A percentile compares a stretch with the other conserved stretches of the same genome.
Evolutionary conservation across 495 filamentous ascomycete genomes (phyloP).

Genomic region (Antarctomyces pellizariae): DNA sequence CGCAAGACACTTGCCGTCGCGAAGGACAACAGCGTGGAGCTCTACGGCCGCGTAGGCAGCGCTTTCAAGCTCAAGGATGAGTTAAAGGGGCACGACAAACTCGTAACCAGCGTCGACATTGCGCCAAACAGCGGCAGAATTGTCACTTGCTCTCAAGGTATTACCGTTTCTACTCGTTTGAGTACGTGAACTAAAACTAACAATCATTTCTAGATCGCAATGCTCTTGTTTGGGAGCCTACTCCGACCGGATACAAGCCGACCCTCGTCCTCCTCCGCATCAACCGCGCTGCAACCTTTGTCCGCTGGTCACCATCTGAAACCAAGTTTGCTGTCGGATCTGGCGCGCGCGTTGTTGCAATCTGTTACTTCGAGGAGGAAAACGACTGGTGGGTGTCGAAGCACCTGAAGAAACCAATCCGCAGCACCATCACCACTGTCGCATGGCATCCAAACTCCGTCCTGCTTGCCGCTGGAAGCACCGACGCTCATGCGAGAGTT

Average conservation of each 20-base stretch:
- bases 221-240: slow-evolving; percentile 92
- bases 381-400: slow-evolving; percentile 99
- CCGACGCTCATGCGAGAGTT: slow-evolving; percentile 91
- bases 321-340: slow-evolving; percentile 94
- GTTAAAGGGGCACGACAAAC: slow-evolving; percentile 89
- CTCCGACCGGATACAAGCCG: slow-evolving; percentile 78
- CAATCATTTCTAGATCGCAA: slow-evolving; percentile 65
- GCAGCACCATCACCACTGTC: slow-evolving; percentile 81
- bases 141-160: slow-evolving; percentile 92
- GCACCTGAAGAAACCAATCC: slow-evolving; percentile 94
- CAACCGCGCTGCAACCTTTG: slow-evolving; percentile 89
- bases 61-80: slow-evolving; percentile 75
- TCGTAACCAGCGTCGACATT: slow-evolving; percentile 87
- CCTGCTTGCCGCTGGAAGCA: slow-evolving; percentile 77
- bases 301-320: slow-evolving; percentile 92
- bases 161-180: slow-evolving; percentile 3
- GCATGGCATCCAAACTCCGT: slow-evolving; percentile 96
- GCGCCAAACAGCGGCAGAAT: slow-evolving; percentile 75
- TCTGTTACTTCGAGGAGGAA: slow-evolving; percentile 97
- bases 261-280: slow-evolving; percentile 92
- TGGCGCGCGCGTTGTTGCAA: slow-evolving; percentile 82
- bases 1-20: slow-evolving; percentile 74
- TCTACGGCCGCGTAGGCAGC: slow-evolving; percentile 51
- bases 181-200: slow-evolving; percentile 2
- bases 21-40: slow-evolving; percentile 73